phyloP scores from a whole-genome alignment of 169 alveolate genomes.

The Plasmodium adleri region DNA sequence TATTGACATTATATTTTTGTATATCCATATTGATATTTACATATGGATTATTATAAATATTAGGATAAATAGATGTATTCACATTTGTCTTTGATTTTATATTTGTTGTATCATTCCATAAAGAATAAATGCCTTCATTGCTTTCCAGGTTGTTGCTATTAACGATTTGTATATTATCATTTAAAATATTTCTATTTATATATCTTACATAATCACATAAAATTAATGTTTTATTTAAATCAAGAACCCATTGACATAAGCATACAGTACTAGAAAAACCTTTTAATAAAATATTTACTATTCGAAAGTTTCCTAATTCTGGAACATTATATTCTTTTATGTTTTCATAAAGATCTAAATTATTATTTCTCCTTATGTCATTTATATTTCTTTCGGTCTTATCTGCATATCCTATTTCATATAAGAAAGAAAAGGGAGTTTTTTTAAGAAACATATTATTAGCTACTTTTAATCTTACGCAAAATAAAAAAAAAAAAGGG shows the following conservation, averaged over 20 bases:
- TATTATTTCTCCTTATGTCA: not conserved
- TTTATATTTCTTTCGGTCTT: slow-evolving; percentile 23
- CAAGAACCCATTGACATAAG: slow-evolving; percentile 66
- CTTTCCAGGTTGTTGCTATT: slow-evolving; percentile 1
- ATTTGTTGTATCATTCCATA: slow-evolving; percentile 3
- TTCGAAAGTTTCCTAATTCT: slow-evolving; percentile 46
- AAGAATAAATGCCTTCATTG: not conserved
- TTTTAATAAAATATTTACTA: slow-evolving; percentile 36
- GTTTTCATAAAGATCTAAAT: slow-evolving; percentile 2
- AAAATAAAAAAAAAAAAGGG: not conserved
- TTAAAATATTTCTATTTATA: slow-evolving; percentile 46
- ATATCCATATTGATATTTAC: too few relatives aligned
- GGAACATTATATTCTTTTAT: slow-evolving; percentile 11
- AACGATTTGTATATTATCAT: slow-evolving; percentile 18
- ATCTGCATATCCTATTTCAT: not conserved
- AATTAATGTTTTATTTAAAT: slow-evolving; percentile 9
- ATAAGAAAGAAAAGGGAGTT: slow-evolving; percentile 43
- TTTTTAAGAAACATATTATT: slow-evolving; percentile 53
- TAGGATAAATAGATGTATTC: not conserved
- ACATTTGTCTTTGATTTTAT: not conserved
- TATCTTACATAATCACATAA: slow-evolving; percentile 33
- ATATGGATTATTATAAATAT: not conserved
- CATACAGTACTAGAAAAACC: slow-evolving; percentile 61
- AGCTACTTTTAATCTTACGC: not conserved
- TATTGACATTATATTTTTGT: not conserved